Conservation (phyloP, 805 yeast genomes). For the Ogataea trehalophila region DNA sequence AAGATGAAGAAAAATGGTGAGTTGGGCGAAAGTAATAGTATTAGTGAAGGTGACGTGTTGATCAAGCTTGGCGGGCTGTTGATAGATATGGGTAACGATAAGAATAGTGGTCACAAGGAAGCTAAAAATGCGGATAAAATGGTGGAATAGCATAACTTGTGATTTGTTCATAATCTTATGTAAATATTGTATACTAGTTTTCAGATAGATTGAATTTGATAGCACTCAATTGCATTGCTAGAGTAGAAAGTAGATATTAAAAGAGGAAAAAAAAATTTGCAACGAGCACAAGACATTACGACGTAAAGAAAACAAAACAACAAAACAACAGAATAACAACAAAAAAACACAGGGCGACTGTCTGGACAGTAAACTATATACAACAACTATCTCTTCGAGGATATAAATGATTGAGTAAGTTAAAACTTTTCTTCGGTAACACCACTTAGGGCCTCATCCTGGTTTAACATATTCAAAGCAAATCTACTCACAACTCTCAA, state of each 20-base stretch:
- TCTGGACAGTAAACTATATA: background rate
- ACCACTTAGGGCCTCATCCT: conserved; percentile 40
- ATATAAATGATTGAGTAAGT: background rate
- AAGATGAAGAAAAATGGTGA: conserved; percentile 19
- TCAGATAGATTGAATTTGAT: too few relatives aligned
- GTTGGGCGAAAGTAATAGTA: background rate
- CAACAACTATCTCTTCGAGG: background rate
- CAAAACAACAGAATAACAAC: conserved; percentile 32
- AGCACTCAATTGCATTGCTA: background rate
- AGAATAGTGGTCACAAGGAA: background rate
- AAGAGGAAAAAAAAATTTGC: background rate
- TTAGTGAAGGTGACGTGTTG: conserved; percentile 12
- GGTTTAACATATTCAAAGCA: conserved; percentile 61
- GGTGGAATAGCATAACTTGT: too few relatives aligned
- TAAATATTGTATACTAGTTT: background rate
- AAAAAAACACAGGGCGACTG: conserved; percentile 26
- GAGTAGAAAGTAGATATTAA: background rate
- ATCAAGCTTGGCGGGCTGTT: conserved; percentile 18
- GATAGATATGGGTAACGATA: conserved; percentile 12
- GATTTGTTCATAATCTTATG: background rate
- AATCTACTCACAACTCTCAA: conserved; percentile 77
- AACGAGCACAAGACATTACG: background rate
- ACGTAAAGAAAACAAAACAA: conserved; percentile 29
- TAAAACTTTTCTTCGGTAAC: conserved; percentile 38
- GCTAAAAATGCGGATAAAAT: background rate